Percentiles rank a stretch among this genome's conserved stretches.
Conservation (phyloP, 2,329 filamentous ascomycete species). For the Juglanconis juglandina region DNA sequence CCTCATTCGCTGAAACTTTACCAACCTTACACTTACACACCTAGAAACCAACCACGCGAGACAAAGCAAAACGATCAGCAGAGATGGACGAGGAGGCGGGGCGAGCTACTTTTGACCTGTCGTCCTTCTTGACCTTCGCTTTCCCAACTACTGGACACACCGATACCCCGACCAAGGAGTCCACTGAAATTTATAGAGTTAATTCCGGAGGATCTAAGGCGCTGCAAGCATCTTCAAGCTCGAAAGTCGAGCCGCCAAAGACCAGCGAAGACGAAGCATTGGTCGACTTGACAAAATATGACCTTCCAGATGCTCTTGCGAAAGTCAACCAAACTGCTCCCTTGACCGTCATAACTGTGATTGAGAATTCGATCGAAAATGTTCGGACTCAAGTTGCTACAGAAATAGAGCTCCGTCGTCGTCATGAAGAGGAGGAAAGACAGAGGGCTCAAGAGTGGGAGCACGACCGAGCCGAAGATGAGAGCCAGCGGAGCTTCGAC, state of each 20-base stretch:
- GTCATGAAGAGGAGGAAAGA: constrained; percentile 26
- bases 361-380: constrained; percentile 43
- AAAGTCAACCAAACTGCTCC: constrained; percentile 36
- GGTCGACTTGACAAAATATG: constrained; percentile 45
- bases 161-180: background rate
- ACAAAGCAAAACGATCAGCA: background rate
- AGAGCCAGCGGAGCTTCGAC: background rate
- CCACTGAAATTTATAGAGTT: background rate
- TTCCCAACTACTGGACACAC: background rate
- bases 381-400: constrained; percentile 35
- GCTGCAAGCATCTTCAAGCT: background rate
- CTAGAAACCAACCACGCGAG: background rate
- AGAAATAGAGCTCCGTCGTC: constrained; percentile 29
- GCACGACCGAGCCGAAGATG: constrained; percentile 2
- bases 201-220: background rate
- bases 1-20: too few relatives aligned
- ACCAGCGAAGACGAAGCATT: constrained; percentile 22
- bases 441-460: constrained; percentile 13
- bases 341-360: constrained; percentile 38
- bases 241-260: background rate
- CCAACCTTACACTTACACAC: background rate
- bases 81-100: background rate
- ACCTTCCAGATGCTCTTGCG: constrained; percentile 41
- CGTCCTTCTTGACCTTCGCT: constrained; percentile 1
- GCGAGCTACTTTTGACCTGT: background rate